A percentile compares a stretch with the other conserved stretches of the same genome.
Conservation (phyloP, 2,329 filamentous ascomycete genomes). For the Scolecobasidium constrictum region DNA sequence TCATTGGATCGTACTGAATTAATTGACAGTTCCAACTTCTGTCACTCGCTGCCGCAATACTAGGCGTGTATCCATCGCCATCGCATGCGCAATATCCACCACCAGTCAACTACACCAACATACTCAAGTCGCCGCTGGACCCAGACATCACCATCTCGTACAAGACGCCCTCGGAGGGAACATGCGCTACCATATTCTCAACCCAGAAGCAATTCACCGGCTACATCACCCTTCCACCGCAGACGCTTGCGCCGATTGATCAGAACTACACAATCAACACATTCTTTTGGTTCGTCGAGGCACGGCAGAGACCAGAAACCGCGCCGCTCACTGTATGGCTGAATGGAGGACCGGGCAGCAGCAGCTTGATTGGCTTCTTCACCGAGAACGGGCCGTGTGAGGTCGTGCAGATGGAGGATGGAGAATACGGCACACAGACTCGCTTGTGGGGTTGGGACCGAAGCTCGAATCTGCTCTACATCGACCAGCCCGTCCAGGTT, state of each 20-base stretch:
- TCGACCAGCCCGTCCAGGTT: constrained; percentile 57
- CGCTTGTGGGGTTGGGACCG: constrained; percentile 58
- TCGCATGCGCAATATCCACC: constrained; percentile 27
- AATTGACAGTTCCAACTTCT: constrained; percentile 9
- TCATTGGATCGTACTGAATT: too few species aligned
- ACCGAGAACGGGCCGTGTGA: constrained; percentile 43
- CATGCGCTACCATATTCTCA: constrained; percentile 53
- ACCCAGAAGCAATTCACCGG: constrained; percentile 60
- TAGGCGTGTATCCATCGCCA: background rate
- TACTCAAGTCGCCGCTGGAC: constrained; percentile 52
- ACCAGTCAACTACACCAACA: constrained; percentile 33
- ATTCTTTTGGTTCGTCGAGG: constrained; percentile 57
- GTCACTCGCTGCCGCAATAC: constrained; percentile 6
- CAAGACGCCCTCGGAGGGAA: constrained; percentile 48
- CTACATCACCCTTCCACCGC: constrained; percentile 53
- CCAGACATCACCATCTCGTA: constrained; percentile 56
- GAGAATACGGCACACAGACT: constrained; percentile 41
- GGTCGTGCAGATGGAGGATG: constrained; percentile 30
- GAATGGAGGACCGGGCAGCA: constrained; percentile 56
- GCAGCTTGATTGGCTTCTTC: constrained; percentile 55
- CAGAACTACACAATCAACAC: constrained; percentile 50
- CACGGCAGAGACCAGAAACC: constrained; percentile 39
- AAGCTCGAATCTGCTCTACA: constrained; percentile 47
- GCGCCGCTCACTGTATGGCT: constrained; percentile 50
- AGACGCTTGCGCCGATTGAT: constrained; percentile 32